phyloP scores from a whole-genome alignment of 257 asterid species.

The Petunia secreta region DNA sequence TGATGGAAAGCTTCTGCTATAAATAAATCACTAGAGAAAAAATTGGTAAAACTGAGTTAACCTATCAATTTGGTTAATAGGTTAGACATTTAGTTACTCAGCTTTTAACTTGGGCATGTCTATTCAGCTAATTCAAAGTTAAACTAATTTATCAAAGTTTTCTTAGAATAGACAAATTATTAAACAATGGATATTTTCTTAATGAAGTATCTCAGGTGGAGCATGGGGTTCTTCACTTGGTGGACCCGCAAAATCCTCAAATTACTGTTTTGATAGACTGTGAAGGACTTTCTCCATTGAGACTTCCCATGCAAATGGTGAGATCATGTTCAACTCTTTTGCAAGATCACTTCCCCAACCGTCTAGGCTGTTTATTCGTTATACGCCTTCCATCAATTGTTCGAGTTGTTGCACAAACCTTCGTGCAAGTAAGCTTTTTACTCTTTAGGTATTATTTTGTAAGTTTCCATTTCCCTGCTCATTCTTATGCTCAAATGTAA shows the following conservation, averaged over 20 bases:
- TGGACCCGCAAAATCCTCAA: conserved; percentile 60
- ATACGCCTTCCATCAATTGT: conserved; percentile 88
- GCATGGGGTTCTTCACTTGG: conserved; percentile 72
- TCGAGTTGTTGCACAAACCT: conserved; percentile 82
- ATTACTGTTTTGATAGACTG: conserved; percentile 89
- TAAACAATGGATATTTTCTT: conserved; percentile 34
- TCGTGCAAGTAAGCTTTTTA: conserved; percentile 63
- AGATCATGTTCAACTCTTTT: conserved; percentile 74
- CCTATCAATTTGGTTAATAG: conserved; percentile 7
- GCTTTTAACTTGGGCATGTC: not conserved
- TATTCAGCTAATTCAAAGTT: not conserved
- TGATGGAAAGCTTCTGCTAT: not conserved
- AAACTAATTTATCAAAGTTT: not conserved
- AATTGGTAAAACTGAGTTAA: not conserved
- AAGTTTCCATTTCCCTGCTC: not conserved
- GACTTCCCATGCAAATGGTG: conserved; percentile 83
- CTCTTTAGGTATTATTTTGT: conserved; percentile 2
- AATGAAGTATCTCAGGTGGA: conserved; percentile 97
- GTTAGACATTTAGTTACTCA: not conserved
- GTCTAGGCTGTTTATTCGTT: conserved; percentile 74
- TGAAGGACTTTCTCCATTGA: conserved; percentile 66
- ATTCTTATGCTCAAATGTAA: not conserved
- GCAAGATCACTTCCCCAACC: conserved; percentile 90
- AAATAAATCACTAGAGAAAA: not conserved
- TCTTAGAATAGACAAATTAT: conserved; percentile 24